phyloP scores from a whole-genome alignment of 768 basidiomycete species.

The Termitomyces eurrhizus region DNA sequence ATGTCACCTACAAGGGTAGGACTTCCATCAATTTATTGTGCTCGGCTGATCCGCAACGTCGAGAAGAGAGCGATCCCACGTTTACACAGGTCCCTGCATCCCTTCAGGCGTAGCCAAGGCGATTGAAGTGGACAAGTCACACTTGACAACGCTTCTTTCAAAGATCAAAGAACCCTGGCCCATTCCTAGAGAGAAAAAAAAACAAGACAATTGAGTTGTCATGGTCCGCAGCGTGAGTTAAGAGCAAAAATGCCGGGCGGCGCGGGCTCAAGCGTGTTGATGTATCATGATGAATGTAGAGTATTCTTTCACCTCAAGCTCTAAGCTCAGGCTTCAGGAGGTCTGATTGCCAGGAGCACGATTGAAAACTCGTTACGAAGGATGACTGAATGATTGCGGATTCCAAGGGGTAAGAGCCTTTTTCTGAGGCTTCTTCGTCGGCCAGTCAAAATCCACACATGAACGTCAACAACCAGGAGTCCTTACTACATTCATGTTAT shows the following conservation, averaged over 20 bases:
- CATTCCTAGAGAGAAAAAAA: neutral
- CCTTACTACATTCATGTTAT: no score
- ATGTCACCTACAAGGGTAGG: neutral
- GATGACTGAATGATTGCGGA: no score
- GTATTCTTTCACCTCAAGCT: neutral
- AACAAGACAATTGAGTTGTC: neutral
- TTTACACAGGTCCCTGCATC: neutral
- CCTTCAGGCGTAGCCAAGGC: neutral
- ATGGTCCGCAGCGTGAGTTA: neutral
- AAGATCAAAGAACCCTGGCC: neutral
- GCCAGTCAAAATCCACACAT: no score
- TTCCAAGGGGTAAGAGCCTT: no score
- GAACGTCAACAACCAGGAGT: no score
- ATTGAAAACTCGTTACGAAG: no score
- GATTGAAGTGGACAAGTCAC: neutral
- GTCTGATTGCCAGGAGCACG: neutral
- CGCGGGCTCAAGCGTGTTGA: neutral
- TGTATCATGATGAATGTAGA: neutral
- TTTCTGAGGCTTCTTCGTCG: no score
- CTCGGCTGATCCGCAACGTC: neutral
- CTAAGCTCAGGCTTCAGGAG: neutral
- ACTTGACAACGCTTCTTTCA: neutral
- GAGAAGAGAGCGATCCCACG: neutral
- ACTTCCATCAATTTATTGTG: neutral
- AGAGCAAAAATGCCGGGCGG: neutral